Percentiles rank a stretch among this genome's conserved stretches.
These are phyloP conservation scores for Backusella australiensis DNA, from an alignment of 192 early-diverging fungal species.

Conservation along the genomic window DNA sequence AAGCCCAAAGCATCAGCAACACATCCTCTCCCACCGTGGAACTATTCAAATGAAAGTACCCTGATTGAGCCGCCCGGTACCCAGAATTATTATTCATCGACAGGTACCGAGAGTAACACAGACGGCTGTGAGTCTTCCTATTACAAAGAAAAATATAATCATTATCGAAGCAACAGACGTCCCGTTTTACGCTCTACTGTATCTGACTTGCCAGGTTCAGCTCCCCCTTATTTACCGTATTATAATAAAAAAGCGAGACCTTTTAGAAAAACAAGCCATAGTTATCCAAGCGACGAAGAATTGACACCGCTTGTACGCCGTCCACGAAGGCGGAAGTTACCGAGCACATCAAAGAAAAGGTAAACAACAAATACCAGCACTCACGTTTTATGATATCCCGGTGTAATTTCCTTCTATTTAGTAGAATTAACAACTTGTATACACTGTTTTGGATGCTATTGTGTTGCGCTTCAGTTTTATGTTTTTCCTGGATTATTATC, in stretches of 20 bases:
- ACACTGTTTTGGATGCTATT: constrained; percentile 10
- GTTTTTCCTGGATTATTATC: constrained; percentile 7
- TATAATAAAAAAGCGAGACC: background rate
- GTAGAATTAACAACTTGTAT: background rate
- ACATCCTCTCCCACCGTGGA: constrained; percentile 4
- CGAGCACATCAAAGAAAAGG: constrained; percentile 17
- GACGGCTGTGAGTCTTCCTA: constrained; percentile 1
- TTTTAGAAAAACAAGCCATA: background rate
- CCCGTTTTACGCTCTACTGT: constrained; percentile 29
- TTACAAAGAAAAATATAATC: constrained; percentile 1
- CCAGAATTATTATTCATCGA: constrained; percentile 20
- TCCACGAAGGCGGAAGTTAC: constrained; percentile 14
- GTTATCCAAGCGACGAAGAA: constrained; percentile 32
- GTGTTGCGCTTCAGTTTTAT: background rate
- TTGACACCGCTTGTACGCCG: constrained; percentile 13
- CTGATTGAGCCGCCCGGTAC: constrained; percentile 4
- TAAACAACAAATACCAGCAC: constrained; percentile 1
- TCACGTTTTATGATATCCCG: background rate
- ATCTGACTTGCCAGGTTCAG: constrained; percentile 24
- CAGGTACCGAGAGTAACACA: constrained; percentile 16
- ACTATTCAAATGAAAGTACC: constrained; percentile 7
- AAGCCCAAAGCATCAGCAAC: constrained; percentile 12
- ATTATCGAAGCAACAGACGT: constrained; percentile 1
- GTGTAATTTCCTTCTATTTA: background rate
- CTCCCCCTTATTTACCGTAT: background rate